Conservation (phyloP, 805 yeast species). For the Sugiyamaella qingdaonensis region DNA sequence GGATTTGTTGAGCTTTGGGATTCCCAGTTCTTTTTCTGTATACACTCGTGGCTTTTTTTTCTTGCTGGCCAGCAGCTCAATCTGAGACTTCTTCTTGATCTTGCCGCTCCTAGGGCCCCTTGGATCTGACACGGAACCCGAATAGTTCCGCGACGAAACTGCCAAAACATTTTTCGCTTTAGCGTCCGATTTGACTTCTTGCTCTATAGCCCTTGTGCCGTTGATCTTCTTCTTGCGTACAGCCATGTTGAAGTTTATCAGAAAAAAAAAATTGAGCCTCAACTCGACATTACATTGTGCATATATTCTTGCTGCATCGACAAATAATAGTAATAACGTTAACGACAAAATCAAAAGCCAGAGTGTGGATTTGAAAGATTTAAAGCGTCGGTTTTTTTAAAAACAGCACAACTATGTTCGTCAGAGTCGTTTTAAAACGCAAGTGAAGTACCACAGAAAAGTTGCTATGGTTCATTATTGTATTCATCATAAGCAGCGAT, state of each 20-base stretch:
- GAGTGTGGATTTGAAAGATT: too few species aligned
- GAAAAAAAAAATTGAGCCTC: conserved; percentile 7
- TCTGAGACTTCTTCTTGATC: conserved; percentile 5
- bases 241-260: conserved; percentile 13
- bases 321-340: too few species aligned
- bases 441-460: too few species aligned
- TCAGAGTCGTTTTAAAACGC: too few species aligned
- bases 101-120: conserved; percentile 6
- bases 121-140: conserved; percentile 9
- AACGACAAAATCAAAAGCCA: too few species aligned
- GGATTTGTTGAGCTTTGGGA: conserved; percentile 79
- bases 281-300: neutral
- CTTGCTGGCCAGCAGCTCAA: conserved; percentile 14
- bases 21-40: conserved; percentile 70
- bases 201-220: conserved; percentile 31
- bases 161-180: conserved; percentile 24
- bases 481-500: too few species aligned
- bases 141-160: conserved; percentile 17
- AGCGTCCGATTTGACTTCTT: conserved; percentile 29
- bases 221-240: conserved; percentile 12
- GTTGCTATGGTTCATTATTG: too few species aligned
- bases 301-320: neutral
- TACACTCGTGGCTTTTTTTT: conserved; percentile 37
- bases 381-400: too few species aligned
- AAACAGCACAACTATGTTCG: too few species aligned